Percentiles rank a stretch among this genome's conserved stretches.
Conservation (phyloP, 306 rosid genomes). For the Rosa multiflora region DNA sequence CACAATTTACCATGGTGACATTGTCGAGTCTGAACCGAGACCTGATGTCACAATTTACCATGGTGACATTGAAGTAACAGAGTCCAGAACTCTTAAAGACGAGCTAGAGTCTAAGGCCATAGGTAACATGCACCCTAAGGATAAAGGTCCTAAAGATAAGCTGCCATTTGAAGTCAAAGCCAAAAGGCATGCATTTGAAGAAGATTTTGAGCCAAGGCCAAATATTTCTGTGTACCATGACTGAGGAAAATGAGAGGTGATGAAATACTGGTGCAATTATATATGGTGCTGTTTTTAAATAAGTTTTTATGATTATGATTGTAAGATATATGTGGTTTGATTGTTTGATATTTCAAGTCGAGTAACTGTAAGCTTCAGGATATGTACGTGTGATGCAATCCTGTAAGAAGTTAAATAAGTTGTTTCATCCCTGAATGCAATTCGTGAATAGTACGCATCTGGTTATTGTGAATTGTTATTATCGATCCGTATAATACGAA, state of each 20-base stretch:
- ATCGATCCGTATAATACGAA: too few species aligned
- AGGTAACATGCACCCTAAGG: neutral
- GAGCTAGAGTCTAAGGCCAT: neutral
- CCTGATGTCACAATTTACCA: neutral
- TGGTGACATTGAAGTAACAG: conserved; percentile 5
- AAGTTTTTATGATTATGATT: neutral
- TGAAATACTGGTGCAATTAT: neutral
- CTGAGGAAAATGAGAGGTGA: neutral
- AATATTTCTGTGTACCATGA: neutral
- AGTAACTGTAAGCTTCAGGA: neutral
- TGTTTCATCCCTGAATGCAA: neutral
- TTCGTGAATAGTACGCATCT: too few species aligned
- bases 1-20: too few species aligned
- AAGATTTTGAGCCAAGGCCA: conserved; percentile 23
- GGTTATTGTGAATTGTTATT: too few species aligned
- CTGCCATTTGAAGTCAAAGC: neutral
- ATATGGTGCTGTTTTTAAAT: neutral
- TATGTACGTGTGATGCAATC: neutral
- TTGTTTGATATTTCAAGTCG: neutral
- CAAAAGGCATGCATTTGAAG: neutral
- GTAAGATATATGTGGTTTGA: neutral
- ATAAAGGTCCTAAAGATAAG: neutral
- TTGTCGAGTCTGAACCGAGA: conserved; percentile 19
- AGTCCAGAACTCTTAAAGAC: neutral
- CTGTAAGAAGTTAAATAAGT: neutral